These are phyloP conservation scores for Paramecium sonneborni DNA, from an alignment of 73 alveolate genomes.

Conservation along the genomic window DNA sequence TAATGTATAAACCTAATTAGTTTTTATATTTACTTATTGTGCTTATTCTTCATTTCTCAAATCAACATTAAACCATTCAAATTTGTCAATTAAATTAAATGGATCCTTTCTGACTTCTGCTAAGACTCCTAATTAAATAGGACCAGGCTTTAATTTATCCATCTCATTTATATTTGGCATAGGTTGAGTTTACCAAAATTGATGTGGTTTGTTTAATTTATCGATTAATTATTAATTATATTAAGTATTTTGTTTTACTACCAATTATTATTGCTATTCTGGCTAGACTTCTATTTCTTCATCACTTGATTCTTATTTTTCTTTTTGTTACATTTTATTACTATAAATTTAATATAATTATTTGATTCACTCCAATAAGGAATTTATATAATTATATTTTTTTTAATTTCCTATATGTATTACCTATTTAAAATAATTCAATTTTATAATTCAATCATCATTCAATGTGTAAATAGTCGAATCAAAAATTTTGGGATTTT, in stretches of 20 bases:
- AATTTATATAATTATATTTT: background rate
- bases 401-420: too few relatives aligned
- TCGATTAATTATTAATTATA: slow-evolving; percentile 2
- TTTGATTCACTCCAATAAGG: background rate
- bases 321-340: background rate
- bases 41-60: slow-evolving; percentile 79
- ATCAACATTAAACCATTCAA: slow-evolving; percentile 90
- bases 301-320: background rate
- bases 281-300: slow-evolving; percentile 14
- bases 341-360: background rate
- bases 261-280: background rate
- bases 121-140: slow-evolving; percentile 76
- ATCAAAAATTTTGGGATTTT: background rate
- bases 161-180: slow-evolving; percentile 81
- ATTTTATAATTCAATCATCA: too few relatives aligned
- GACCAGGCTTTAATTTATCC: slow-evolving; percentile 75
- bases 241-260: background rate
- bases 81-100: slow-evolving; percentile 85
- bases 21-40: slow-evolving; percentile 69
- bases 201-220: slow-evolving; percentile 78
- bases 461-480: too few relatives aligned
- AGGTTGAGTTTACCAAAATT: slow-evolving; percentile 96
- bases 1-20: slow-evolving; percentile 79
- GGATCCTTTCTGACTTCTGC: slow-evolving; percentile 88
- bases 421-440: too few relatives aligned